Base-by-base conservation (phyloP, 108 stramenopile genomes). In the Pseudonitzschia multistriata region DNA sequence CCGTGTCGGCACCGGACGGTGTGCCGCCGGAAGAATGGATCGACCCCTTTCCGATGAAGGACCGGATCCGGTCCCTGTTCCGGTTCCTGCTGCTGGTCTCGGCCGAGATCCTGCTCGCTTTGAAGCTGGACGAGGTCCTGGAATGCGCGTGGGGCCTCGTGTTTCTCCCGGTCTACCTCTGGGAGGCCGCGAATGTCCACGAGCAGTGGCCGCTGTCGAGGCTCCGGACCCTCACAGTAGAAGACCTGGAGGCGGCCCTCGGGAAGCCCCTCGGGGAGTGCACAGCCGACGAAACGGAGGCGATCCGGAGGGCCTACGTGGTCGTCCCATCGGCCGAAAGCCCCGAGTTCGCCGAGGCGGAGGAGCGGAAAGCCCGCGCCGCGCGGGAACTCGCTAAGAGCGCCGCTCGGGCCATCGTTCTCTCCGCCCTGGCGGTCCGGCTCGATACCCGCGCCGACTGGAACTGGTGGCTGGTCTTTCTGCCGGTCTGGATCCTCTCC, bases 401-500 rank as follows among this genome's bases (percentile, higher is more conserved):
- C 17, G 57, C 72, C 17, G 79, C 88, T 64, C 83, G 91, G 27
- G 42, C 86, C 13, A 30, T 78, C 1, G 91, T 96, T 67, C 53
- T 82, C 28, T 34, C 87, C 0, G 61, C 92, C 37, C 40, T 92
- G 11, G 72, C 92, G 31, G 6, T 84, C 15, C 87, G 92, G 62
- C 68, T 93, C n/a, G 88, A 91, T 61, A 66, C 65, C 11, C 13
- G 13, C 13, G 7, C 79, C 6, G 81, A 80, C 33, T 90, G 83
- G 88, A 93, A 78, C 70, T 96, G 92, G 92, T 96, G 95, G 95
- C 36, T 90, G 10, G 68, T 93, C 28, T 96, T 96, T 77, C 34
- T 76, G 24, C 95, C 95, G 1, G 81, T 96, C 52, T 93, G 85
- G 72, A 36, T 79, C 19, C 74, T 87, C 79, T 67, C 80, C 0